Evolutionary conservation across 768 basidiomycete species (phyloP).

Genomic region (Infundibulicybe gibba): DNA sequence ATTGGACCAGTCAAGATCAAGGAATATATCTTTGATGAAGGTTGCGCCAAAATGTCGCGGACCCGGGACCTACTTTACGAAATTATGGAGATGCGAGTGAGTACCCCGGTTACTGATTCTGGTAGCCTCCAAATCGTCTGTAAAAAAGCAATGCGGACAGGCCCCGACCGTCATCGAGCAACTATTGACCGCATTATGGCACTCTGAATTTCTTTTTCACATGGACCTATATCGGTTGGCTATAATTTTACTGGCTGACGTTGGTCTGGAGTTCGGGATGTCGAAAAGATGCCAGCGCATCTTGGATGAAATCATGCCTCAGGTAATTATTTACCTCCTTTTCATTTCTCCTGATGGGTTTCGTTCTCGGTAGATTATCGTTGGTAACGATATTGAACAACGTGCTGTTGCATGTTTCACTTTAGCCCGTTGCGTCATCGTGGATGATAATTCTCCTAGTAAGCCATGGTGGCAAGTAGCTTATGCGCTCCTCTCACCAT

Average conservation of each 20-base stretch:
- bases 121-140: conserved; percentile 3
- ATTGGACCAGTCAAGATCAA: conserved; percentile 49
- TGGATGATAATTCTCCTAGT: conserved; percentile 47
- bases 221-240: conserved; percentile 65
- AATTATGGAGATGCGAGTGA: conserved; percentile 42
- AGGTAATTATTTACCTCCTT: conserved; percentile 37
- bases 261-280: conserved; percentile 76
- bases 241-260: conserved; percentile 71
- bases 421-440: conserved; percentile 72
- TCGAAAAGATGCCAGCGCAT: conserved; percentile 59
- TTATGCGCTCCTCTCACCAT: background rate
- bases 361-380: conserved; percentile 46
- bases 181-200: conserved; percentile 71
- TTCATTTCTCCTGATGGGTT: background rate
- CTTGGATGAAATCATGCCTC: conserved; percentile 79
- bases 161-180: conserved; percentile 58
- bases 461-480: conserved; percentile 9
- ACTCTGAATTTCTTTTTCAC: conserved; percentile 74
- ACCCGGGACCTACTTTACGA: conserved; percentile 42
- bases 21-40: conserved; percentile 50
- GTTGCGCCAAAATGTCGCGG: conserved; percentile 33
- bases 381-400: conserved; percentile 71
- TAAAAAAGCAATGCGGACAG: conserved; percentile 57
- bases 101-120: conserved; percentile 11
- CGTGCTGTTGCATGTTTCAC: conserved; percentile 74